Base-by-base conservation (phyloP, 805 yeast species). In the Metschnikowia bowlesiae region DNA sequence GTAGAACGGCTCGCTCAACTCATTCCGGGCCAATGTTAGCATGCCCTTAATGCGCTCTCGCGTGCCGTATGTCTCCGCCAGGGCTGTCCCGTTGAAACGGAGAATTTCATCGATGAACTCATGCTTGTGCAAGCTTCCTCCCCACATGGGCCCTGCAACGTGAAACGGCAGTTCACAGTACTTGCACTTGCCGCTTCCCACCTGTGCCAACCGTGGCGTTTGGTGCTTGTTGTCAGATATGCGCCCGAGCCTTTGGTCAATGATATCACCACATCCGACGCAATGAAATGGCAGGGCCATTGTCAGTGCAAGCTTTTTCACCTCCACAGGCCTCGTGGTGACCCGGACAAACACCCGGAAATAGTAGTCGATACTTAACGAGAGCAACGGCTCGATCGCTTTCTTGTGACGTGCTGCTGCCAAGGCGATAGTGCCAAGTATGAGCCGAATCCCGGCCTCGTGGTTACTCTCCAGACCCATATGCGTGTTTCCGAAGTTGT, bases 71-170 rank as follows among this genome's bases (percentile, higher is more conserved):
- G 79, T 74, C 5, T 74, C 78, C 29, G 75, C 74, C 49, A 78
- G 82, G 22, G 82, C 76, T 2, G 62, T 69, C 28, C 66, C 62
- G 61, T 83, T 79, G 55, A 82, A 68, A n/a, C 75, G 72, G 48
- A 89, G 74, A 42, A 91, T 76, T 56, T 74, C 79, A 29, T 80
- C 74, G 39, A 92, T 74, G 60, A 92, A 94, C 16, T 77, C 81
- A 28, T 66, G 63, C 62, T 85, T 79, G 62, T 92, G 98, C 50
- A 94, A 67, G 6, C 78, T 73, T 0, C 90, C 96, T 9, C 83
- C 90, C 87, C 96, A 94, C 96, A 94, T 87, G 53, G 99, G 99
- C 4, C 99, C 99, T 7, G 92, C 90, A 34, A 94, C 64, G 63
- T 88, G 96, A 65, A 81, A 80, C 1, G 81, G 76, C 51, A 73